Conservation (phyloP, 805 yeast genomes). For the Torulaspora quercuum region DNA sequence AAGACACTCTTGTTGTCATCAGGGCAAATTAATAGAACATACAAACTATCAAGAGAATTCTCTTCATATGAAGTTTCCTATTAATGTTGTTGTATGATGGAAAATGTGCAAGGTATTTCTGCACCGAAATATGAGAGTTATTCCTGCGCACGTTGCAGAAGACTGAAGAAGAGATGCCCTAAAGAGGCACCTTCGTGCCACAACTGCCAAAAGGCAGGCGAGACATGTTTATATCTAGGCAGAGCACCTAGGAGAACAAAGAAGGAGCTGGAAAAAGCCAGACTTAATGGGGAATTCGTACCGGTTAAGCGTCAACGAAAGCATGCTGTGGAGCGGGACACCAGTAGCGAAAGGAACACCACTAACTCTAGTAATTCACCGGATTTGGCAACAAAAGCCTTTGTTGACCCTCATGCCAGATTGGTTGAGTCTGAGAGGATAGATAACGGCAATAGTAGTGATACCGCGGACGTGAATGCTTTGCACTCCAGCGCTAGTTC, state of each 20-base stretch:
- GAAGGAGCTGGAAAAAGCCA: slow-evolving; percentile 30
- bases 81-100: slow-evolving; percentile 7
- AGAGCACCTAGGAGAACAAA: slow-evolving; percentile 42
- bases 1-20: too few species aligned
- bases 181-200: slow-evolving; percentile 44
- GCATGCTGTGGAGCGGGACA: slow-evolving; percentile 3
- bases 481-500: slow-evolving; percentile 1
- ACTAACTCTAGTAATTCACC: slow-evolving; percentile 2
- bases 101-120: background rate
- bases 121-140: slow-evolving; percentile 23
- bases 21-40: too few species aligned
- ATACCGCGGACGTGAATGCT: background rate
- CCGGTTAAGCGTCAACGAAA: slow-evolving; percentile 15
- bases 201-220: slow-evolving; percentile 42
- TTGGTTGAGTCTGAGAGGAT: background rate
- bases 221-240: slow-evolving; percentile 44
- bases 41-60: background rate
- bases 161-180: slow-evolving; percentile 49
- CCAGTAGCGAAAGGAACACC: slow-evolving; percentile 7
- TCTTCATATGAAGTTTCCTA: background rate
- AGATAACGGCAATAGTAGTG: background rate
- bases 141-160: slow-evolving; percentile 48
- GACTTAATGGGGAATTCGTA: slow-evolving; percentile 25
- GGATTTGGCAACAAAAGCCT: background rate
- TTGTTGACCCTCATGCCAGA: background rate